phyloP scores from a whole-genome alignment of 108 stramenopile species.

The Nitzschia sp. region DNA sequence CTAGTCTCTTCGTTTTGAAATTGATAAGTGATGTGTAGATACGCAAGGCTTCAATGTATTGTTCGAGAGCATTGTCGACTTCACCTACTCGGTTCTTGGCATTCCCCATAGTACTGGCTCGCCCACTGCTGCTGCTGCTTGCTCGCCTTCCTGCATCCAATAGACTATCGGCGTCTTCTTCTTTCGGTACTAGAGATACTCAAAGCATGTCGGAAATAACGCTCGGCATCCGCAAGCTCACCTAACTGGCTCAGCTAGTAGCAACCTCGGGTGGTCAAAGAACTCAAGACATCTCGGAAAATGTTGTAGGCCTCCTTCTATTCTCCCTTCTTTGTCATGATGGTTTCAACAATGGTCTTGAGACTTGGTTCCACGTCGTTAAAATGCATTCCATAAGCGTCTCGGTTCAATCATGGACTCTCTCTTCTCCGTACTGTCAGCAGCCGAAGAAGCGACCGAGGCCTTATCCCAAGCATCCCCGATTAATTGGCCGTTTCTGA shows the following conservation, averaged over 20 bases:
- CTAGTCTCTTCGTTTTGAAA: not conserved
- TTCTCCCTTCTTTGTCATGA: conserved; percentile 72
- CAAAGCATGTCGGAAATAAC: too few species aligned
- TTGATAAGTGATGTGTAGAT: conserved; percentile 62
- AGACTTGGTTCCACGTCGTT: not conserved
- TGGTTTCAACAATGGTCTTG: too few species aligned
- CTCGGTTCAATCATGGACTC: too few species aligned
- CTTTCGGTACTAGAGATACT: too few species aligned
- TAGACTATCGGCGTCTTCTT: too few species aligned
- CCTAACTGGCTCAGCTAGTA: too few species aligned
- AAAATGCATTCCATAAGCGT: too few species aligned
- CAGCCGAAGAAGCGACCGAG: not conserved
- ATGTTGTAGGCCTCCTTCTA: conserved; percentile 61
- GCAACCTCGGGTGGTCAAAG: conserved; percentile 39
- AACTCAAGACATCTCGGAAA: conserved; percentile 57
- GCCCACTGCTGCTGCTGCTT: conserved; percentile 21
- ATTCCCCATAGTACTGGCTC: conserved; percentile 77
- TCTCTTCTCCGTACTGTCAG: conserved; percentile 10
- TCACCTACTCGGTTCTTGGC: conserved; percentile 76
- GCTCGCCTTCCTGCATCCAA: not conserved
- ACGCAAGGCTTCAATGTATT: conserved; percentile 64
- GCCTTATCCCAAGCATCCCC: not conserved
- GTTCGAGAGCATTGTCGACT: conserved; percentile 62
- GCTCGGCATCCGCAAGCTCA: conserved; percentile 71
- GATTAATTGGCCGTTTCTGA: conserved; percentile 42